These are phyloP conservation scores for Neurospora terricola DNA, from an alignment of 495 filamentous ascomycete species.

Conservation along the genomic window DNA sequence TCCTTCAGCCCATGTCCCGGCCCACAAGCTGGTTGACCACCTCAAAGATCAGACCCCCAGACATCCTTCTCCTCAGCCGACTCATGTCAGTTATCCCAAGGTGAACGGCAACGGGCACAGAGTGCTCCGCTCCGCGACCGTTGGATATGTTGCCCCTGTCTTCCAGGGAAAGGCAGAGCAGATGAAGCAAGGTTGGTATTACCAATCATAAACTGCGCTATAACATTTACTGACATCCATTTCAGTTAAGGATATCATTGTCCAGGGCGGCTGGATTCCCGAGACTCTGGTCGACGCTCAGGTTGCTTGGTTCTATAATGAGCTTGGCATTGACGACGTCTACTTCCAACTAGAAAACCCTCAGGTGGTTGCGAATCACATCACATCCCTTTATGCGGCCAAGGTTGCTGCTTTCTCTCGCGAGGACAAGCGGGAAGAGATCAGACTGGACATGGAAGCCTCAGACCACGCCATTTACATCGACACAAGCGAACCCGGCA, in stretches of 20 bases:
- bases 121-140: constrained; percentile 77
- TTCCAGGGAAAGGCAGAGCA: constrained; percentile 92
- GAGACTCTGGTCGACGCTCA: constrained; percentile 71
- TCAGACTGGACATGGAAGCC: constrained; percentile 89
- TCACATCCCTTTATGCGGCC: constrained; percentile 92
- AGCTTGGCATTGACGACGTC: constrained; percentile 95
- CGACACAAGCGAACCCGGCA: constrained; percentile 85
- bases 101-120: constrained; percentile 47
- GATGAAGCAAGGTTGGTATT: constrained; percentile 69
- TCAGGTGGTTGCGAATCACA: constrained; percentile 82
- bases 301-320: constrained; percentile 93
- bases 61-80: constrained; percentile 82
- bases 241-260: constrained; percentile 33
- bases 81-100: constrained; percentile 70
- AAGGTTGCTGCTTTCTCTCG: constrained; percentile 92
- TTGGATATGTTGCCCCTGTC: constrained; percentile 89
- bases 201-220: not conserved
- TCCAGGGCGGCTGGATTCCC: constrained; percentile 65
- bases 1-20: constrained; percentile 11
- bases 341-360: constrained; percentile 92
- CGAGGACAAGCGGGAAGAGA: constrained; percentile 88
- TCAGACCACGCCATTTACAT: constrained; percentile 96
- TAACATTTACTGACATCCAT: constrained; percentile 11
- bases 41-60: constrained; percentile 20
- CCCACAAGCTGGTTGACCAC: constrained; percentile 27